phyloP scores from a whole-genome alignment of 2,329 filamentous ascomycete species.

The Lachnellula hyalina region DNA sequence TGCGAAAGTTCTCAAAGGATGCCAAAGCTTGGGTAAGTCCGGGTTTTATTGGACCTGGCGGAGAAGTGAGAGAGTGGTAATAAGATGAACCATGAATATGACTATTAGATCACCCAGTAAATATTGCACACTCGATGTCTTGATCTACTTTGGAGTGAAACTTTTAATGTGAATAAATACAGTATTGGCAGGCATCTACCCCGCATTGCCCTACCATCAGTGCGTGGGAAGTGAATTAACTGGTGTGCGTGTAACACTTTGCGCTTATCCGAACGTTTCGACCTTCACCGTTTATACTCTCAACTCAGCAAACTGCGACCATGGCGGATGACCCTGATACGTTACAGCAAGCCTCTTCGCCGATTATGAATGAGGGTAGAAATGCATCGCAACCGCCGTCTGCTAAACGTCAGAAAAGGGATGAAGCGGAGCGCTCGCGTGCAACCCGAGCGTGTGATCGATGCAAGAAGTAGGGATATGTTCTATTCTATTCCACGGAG shows the following conservation, averaged over 20 bases:
- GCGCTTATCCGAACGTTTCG: not conserved
- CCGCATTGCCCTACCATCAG: no score
- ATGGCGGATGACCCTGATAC: not conserved
- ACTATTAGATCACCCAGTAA: no score
- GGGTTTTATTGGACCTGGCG: slow-evolving; percentile 63
- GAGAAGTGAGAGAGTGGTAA: slow-evolving; percentile 63
- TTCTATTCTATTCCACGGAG: not conserved
- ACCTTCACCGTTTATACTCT: not conserved
- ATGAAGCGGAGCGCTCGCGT: slow-evolving; percentile 20
- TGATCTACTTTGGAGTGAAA: no score
- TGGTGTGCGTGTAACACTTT: no score
- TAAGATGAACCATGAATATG: not conserved
- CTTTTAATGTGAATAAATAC: no score
- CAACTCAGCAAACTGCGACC: not conserved
- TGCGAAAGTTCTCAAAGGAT: slow-evolving; percentile 52
- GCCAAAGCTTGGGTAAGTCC: slow-evolving; percentile 61
- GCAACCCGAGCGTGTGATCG: slow-evolving; percentile 44
- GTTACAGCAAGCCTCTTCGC: not conserved
- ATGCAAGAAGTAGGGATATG: slow-evolving; percentile 39
- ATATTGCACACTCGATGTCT: no score
- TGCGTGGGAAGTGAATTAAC: no score
- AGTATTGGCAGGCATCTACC: no score
- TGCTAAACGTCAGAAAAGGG: slow-evolving; percentile 16
- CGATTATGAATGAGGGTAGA: not conserved
- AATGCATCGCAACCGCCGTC: not conserved